These are phyloP conservation scores for Venturia aucupariae DNA, from an alignment of 2,329 filamentous ascomycete species.

Conservation along the genomic window DNA sequence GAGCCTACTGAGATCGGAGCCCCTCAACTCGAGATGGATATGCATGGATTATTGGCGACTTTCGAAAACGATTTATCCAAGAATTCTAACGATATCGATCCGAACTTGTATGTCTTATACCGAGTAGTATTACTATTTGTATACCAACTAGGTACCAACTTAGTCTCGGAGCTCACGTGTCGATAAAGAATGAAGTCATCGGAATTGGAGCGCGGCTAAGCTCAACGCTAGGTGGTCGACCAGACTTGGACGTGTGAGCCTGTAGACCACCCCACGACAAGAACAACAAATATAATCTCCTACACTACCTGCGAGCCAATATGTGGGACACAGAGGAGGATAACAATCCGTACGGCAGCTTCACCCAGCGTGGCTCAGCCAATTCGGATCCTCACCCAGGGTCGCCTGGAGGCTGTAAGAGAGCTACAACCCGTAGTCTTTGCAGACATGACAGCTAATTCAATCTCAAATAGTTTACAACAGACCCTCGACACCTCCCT, in stretches of 20 bases:
- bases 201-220: not conserved
- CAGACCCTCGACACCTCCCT: constrained; percentile 53
- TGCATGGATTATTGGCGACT: too few species aligned
- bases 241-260: not conserved
- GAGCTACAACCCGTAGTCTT: not conserved
- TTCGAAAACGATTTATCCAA: not conserved
- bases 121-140: too few species aligned
- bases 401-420: constrained; percentile 31
- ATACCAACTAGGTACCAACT: too few species aligned
- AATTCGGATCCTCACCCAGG: constrained; percentile 48
- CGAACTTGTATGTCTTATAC: not conserved
- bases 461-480: constrained; percentile 44
- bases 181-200: not conserved
- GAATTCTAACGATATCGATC: not conserved
- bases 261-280: not conserved
- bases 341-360: constrained; percentile 95
- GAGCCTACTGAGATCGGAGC: too few species aligned
- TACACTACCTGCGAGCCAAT: not conserved
- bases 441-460: not conserved
- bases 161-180: not conserved
- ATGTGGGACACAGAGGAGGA: constrained; percentile 98
- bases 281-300: not conserved
- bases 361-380: constrained; percentile 76
- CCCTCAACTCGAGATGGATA: too few species aligned
- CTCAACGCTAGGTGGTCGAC: not conserved